These are phyloP conservation scores for Eucalyptus cladocalyx DNA, from an alignment of 345 rosid genomes.

Conservation along the genomic window DNA sequence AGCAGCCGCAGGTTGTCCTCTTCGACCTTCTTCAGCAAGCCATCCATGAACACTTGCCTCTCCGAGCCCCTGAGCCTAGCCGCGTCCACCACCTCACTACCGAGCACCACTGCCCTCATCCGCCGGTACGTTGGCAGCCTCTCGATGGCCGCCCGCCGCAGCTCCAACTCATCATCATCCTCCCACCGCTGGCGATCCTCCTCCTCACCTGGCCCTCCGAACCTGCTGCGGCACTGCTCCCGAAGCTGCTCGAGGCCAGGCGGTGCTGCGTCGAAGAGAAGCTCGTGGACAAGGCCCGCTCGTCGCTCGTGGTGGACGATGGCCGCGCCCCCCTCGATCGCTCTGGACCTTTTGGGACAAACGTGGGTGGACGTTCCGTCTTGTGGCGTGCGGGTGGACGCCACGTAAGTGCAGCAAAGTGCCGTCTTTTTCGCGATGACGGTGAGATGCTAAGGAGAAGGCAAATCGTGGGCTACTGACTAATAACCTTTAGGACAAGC, in stretches of 20 bases:
- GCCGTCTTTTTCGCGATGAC: background rate
- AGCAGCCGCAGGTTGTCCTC: conserved; percentile 6
- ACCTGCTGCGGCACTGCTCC: fast-evolving
- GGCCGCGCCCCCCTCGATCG: too few relatives aligned
- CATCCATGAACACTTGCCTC: conserved; percentile 5
- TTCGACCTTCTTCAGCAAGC: conserved; percentile 6
- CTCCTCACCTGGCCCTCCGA: background rate
- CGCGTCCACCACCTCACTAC: background rate
- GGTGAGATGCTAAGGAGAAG: too few relatives aligned
- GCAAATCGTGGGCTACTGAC: too few relatives aligned
- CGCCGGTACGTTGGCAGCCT: conserved; percentile 1
- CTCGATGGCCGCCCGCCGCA: conserved; percentile 6
- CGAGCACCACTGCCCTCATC: background rate
- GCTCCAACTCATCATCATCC: background rate
- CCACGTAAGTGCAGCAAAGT: too few relatives aligned
- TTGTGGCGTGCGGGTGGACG: too few relatives aligned
- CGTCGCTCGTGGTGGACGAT: too few relatives aligned
- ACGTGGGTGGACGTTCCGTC: too few relatives aligned
- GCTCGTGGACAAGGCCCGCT: too few relatives aligned
- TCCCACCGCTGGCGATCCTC: background rate
- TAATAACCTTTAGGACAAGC: too few relatives aligned
- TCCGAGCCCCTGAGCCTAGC: conserved; percentile 1
- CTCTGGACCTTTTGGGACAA: too few relatives aligned
- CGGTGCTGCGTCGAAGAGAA: background rate
- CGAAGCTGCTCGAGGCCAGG: background rate